Conservation (phyloP, 441 rosid genomes). For the Oxalis stricta region DNA sequence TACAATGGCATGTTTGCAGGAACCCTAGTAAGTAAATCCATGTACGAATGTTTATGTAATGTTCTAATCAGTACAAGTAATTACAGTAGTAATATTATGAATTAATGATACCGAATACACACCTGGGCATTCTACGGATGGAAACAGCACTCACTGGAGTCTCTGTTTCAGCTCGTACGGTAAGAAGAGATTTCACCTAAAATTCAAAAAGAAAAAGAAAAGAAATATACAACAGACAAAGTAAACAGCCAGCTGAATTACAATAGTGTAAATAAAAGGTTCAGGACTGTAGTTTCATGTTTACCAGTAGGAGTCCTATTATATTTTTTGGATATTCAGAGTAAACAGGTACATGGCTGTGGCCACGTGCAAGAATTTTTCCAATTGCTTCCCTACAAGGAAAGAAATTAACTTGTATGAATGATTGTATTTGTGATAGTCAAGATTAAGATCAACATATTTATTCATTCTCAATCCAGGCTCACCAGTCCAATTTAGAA, state of each 20-base stretch:
- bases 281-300: conserved; percentile 6
- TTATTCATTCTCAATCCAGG: conserved; percentile 2
- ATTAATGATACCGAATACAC: neutral
- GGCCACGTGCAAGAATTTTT: conserved; percentile 60
- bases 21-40: conserved; percentile 27
- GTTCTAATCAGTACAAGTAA: too few relatives aligned
- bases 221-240: neutral
- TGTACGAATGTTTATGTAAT: neutral
- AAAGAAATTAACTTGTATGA: conserved; percentile 8
- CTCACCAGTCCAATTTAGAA: conserved; percentile 61
- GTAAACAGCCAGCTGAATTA: neutral
- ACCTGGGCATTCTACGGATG: conserved; percentile 65
- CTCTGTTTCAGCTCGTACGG: conserved; percentile 58
- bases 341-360: conserved; percentile 66
- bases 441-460: neutral
- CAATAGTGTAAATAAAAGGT: conserved; percentile 2
- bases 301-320: conserved; percentile 62
- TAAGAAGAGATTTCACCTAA: conserved; percentile 58
- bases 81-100: neutral
- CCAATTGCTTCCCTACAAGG: conserved; percentile 63
- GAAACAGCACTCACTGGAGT: conserved; percentile 64
- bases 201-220: neutral
- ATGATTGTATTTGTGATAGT: neutral
- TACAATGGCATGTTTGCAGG: conserved; percentile 66
- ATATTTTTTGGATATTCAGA: conserved; percentile 49